Evolutionary conservation across 2,329 filamentous ascomycete species (phyloP), one percentile per base, ranked within the genome.

Genomic region (Capronia epimyces): DNA sequence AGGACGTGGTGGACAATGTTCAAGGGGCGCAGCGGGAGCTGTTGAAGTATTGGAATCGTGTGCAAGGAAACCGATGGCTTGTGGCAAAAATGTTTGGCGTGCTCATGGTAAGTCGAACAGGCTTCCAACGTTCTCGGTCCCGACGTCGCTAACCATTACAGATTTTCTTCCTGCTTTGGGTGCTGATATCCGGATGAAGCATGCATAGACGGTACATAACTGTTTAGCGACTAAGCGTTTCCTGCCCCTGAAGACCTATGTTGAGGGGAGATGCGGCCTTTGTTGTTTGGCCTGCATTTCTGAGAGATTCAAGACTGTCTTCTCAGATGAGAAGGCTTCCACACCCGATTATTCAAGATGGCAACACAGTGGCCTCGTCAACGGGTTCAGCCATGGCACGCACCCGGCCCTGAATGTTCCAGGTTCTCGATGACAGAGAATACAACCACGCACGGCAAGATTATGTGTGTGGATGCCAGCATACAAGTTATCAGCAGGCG

Each of bases 1-100:
- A 98, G 65, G 90, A 96, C 62, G 89, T 98, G 4, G 91, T 98
- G 48, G 91, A 97, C 65, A 98, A 98, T 63, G 91, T 98, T n/a
- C 82, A 95, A 65, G 93, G 93, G 15, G 93, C 93, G 4, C 93
- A 98, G 67, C 79, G 90, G 57, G 91, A 98, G 70, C 68, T 98
- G 64, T 81, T 98, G 72, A 96, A 96, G 69, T 98, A 97, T 71
- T 98, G 93, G 91, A 86, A 82, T 22, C 80, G 90, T 34, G 90
- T 97, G 22, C 93, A 89, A 50, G 89, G 90, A 56, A 98, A 98
- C 73, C 79, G 93, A 58, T 97, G 91, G 93, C 73, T 98, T 58
- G 84, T 97, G 62, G 89, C 89, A 37, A 87, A 86, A 67, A 83
- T 83, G 80, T 77, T 78, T 67, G 75, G 91, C 54, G 88, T 96